These are phyloP conservation scores for Penicillium olsonii DNA, from an alignment of 2,329 filamentous ascomycete genomes.

Conservation along the genomic window DNA sequence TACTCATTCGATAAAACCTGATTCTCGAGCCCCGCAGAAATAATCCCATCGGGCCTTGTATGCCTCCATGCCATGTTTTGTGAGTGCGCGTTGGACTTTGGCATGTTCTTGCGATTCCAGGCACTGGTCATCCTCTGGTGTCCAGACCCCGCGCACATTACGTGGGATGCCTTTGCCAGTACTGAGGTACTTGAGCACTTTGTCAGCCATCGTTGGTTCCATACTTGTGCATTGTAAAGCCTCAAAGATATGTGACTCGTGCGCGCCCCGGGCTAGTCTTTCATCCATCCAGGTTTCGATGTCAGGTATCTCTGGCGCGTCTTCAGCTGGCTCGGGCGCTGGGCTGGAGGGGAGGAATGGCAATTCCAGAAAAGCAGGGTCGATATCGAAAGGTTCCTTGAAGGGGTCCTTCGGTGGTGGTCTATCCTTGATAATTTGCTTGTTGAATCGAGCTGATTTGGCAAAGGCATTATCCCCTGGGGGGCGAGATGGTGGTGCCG, in stretches of 20 bases:
- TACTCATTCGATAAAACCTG: constrained; percentile 17
- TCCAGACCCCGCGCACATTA: constrained; percentile 50
- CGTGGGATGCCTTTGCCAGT: constrained; percentile 40
- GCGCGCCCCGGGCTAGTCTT: constrained; percentile 31
- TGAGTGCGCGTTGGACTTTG: constrained; percentile 35
- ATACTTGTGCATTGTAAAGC: constrained; percentile 45
- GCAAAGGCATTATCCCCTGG: constrained; percentile 10
- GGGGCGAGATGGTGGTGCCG: neutral
- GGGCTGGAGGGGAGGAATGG: constrained; percentile 32
- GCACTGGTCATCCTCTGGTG: constrained; percentile 45
- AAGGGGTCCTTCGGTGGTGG: neutral
- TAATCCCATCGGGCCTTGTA: constrained; percentile 42
- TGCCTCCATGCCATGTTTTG: constrained; percentile 47
- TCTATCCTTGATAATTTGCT: constrained; percentile 1
- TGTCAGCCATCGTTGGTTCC: constrained; percentile 40
- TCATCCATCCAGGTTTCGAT: constrained; percentile 44
- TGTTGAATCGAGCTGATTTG: constrained; percentile 2
- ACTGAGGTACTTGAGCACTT: constrained; percentile 34
- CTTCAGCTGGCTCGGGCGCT: constrained; percentile 18
- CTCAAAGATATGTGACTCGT: constrained; percentile 33
- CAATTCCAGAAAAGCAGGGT: constrained; percentile 30
- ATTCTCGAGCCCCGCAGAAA: constrained; percentile 30
- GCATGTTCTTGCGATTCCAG: constrained; percentile 37
- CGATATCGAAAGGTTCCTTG: constrained; percentile 10
- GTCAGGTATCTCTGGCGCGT: constrained; percentile 21